These are phyloP conservation scores for Exophiala bonariae DNA, from an alignment of 2,329 filamentous ascomycete genomes.

Conservation along the genomic window DNA sequence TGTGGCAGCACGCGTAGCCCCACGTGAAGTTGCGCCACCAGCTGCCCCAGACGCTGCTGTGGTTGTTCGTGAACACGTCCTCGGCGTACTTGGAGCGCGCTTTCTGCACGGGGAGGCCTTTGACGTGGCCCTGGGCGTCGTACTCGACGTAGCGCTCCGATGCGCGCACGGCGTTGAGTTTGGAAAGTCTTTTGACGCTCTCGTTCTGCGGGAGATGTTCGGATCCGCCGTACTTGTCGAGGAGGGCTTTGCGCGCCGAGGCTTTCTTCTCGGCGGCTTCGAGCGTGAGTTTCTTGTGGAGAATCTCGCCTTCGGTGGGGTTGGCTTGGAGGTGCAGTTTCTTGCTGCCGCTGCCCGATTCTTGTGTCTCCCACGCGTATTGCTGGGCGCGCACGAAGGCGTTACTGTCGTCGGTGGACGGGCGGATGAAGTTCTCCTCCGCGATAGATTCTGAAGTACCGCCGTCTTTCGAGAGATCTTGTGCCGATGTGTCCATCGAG, in stretches of 20 bases:
- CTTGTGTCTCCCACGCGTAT: conserved; percentile 95
- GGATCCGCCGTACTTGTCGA: conserved; percentile 79
- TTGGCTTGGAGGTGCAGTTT: conserved; percentile 92
- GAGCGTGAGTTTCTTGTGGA: conserved; percentile 75
- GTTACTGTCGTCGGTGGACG: conserved; percentile 77
- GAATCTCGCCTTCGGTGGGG: conserved; percentile 85
- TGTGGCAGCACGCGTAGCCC: conserved; percentile 96
- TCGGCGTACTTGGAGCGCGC: conserved; percentile 90
- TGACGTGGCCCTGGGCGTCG: conserved; percentile 84
- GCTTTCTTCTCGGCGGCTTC: conserved; percentile 69
- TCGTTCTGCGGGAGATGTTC: conserved; percentile 63
- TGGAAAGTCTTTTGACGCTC: conserved; percentile 71
- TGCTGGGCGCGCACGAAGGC: conserved; percentile 88
- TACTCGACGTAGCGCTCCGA: conserved; percentile 88
- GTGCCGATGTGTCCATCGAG: conserved; percentile 81
- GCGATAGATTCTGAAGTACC: conserved; percentile 70
- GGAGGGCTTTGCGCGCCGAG: conserved; percentile 67
- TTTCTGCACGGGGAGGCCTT: conserved; percentile 68
- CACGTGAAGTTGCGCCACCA: conserved; percentile 97
- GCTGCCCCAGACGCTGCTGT: conserved; percentile 89
- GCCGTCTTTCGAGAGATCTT: conserved; percentile 65
- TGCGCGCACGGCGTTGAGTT: conserved; percentile 36
- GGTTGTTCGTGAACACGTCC: conserved; percentile 85
- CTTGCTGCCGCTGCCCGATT: conserved; percentile 57
- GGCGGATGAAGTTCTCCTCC: conserved; percentile 85